Base-by-base conservation (phyloP, 257 asterid genomes). In the Fraxinus pennsylvanica region DNA sequence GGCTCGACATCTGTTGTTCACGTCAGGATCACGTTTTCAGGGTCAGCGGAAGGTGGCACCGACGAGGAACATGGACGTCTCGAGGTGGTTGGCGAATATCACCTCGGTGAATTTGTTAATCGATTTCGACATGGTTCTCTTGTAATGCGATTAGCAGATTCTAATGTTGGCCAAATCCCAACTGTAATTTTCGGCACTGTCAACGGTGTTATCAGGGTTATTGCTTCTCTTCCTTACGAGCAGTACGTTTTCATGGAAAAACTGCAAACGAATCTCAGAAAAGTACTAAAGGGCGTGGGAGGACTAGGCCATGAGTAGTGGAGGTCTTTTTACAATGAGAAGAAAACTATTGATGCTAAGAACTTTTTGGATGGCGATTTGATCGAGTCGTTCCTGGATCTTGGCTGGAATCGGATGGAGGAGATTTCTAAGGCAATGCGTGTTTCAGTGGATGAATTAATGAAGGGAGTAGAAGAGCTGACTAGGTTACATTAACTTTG, bases 51-150 rank as follows among this genome's bases (percentile, higher is more conserved):
- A 84, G 98, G 97, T 22, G 90, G 97, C 22, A 96, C 98, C 0
- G 97, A 93, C 32, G 99, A 96, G 89, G 97, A 96, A 84, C 92
- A 97, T 38, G 91, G 97, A 32, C 97, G 97, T 68, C 99, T 96
- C 14, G 99, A 96, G 88, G 98, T 96, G 79, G 97, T 91, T 13
- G 97, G 99, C 17, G 97, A 96, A 87, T 96, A 90, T 89, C 98
- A 93, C 82, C 98, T 0, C 98, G 99, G 2, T 13, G 98, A 96
- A 85, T 90, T 96, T 79, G 96, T 93, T 35, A 93, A 96, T 76
- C 86, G 97, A 22, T 96, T 96, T 83, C 83, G 94, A 54, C 98
- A 96, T 17, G 98, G 99, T 73, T 93, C 98, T 0, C 95, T 96
- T 43, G 97, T 93, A 72, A 96, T 96, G 99, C 85, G 97, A 19